Base-by-base conservation (phyloP, 208 protist genomes). In the Trypanosoma theileri region DNA sequence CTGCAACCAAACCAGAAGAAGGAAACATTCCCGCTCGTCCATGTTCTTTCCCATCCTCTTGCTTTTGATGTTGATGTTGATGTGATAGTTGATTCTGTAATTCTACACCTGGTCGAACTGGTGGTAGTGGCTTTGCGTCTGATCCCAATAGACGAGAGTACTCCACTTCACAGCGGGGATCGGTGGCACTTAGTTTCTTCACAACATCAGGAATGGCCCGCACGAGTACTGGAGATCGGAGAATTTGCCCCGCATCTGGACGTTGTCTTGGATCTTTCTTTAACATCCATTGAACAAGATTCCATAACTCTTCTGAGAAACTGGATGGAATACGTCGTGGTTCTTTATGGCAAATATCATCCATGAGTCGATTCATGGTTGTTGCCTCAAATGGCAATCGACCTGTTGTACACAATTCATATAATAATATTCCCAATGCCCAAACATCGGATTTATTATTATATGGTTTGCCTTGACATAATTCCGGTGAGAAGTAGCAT, bases 401-500 rank as follows among this genome's bases (percentile, higher is more conserved):
- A 8, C 81, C 80, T 4, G 81, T 75, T 12, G 69, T 77, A 69
- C 85, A 92, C 16, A 97, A 66, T 69, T 96, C 93, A 73, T 95
- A 96, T 26, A 97, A 77, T 13, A 97, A 77, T 42, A 94, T 86
- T 6, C 93, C 93, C 0, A 97, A 73, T 0, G 94, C 89, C 93
- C 95, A 98, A 17, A 97, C 77, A 69, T 98, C 95, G 50, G 86
- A 89, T 71, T 97, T 97, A 69, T 89, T 91, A 77, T 98, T 98
- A 85, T 98, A 98, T 45, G 93, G 86, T 60, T 91, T 81, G 41
- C 92, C 93, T 52, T 88, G 55, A 71, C 93, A 98, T 57, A 98
- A 77, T 75, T 98, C 94, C 21, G 95, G 97, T 0, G 88, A 96
- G 68, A 98, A 94, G 78, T 98, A 98, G 75, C 96, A 98, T 28